Conservation (phyloP, 495 filamentous ascomycete genomes). For the Aspergillus funiculosus region DNA sequence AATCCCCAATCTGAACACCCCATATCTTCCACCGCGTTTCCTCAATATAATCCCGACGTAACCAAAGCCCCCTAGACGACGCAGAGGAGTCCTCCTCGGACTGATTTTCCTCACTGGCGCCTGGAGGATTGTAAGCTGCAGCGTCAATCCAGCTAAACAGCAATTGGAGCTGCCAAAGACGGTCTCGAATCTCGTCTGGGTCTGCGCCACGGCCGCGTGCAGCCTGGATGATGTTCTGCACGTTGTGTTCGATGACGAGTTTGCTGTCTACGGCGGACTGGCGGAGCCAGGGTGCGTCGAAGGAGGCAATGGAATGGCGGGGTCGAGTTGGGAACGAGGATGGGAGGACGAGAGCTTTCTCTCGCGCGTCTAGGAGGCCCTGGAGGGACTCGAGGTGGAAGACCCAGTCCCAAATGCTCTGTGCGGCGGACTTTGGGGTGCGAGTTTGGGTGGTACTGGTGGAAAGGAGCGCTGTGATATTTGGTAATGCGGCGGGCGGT, state of each 20-base stretch:
- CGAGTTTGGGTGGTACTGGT: constrained; percentile 23
- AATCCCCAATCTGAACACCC: constrained; percentile 57
- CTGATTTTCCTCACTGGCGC: neutral
- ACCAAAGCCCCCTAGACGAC: constrained; percentile 31
- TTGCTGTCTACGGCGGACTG: constrained; percentile 72
- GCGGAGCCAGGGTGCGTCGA: constrained; percentile 40
- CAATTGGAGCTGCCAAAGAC: constrained; percentile 66
- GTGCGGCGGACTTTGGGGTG: constrained; percentile 29
- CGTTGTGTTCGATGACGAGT: constrained; percentile 60
- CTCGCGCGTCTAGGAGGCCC: constrained; percentile 62
- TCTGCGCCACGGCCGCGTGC: constrained; percentile 32
- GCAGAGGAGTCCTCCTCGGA: constrained; percentile 22
- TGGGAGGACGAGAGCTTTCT: constrained; percentile 68
- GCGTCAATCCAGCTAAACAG: constrained; percentile 78
- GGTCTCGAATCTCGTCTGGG: constrained; percentile 48
- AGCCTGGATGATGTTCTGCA: constrained; percentile 50
- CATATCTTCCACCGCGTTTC: constrained; percentile 43
- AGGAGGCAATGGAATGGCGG: constrained; percentile 16
- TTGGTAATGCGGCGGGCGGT: constrained; percentile 26
- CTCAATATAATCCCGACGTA: constrained; percentile 40
- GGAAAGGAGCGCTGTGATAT: constrained; percentile 18
- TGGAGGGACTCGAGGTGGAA: constrained; percentile 59
- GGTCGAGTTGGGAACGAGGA: constrained; percentile 36
- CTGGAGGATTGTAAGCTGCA: constrained; percentile 13
- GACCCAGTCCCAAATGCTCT: constrained; percentile 65